Evolutionary conservation across 73 alveolate genomes (phyloP).

Genomic region (Blepharisma japonicum): DNA sequence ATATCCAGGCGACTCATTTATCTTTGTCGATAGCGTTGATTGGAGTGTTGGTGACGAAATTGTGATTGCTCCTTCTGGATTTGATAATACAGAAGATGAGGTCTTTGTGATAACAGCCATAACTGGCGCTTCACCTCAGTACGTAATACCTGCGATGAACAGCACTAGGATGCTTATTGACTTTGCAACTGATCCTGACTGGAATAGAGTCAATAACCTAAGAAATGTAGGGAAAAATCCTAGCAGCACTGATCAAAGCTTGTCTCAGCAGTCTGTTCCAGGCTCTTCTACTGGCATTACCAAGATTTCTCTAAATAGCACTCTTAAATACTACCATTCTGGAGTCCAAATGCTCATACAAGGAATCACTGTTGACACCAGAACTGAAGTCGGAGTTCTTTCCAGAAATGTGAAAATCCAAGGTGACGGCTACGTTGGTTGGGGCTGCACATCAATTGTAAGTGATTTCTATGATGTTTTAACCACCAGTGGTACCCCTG

Average conservation of each 20-base stretch:
- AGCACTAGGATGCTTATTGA: not conserved
- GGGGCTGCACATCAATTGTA: not conserved
- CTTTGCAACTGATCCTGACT: slow-evolving; percentile 15
- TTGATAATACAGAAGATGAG: slow-evolving; percentile 44
- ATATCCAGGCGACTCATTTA: slow-evolving; percentile 24
- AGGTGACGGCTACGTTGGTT: not conserved
- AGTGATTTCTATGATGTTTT: slow-evolving; percentile 3
- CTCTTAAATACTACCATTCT: not conserved
- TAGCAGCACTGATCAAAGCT: not conserved
- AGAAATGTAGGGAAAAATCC: not conserved
- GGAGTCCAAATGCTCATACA: not conserved
- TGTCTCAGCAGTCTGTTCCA: not conserved
- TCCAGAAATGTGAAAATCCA: slow-evolving; percentile 45
- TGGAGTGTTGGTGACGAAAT: slow-evolving; percentile 65
- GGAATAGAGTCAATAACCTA: not conserved
- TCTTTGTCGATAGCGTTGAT: slow-evolving; percentile 35
- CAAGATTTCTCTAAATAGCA: not conserved
- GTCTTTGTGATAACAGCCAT: slow-evolving; percentile 33
- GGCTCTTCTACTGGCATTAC: slow-evolving; percentile 20
- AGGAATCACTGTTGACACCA: slow-evolving; percentile 37
- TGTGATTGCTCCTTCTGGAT: slow-evolving; percentile 58
- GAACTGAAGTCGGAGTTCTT: slow-evolving; percentile 65
- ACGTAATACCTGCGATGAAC: not conserved
- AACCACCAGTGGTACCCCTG: not conserved
- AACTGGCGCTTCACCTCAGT: slow-evolving; percentile 18